These are phyloP conservation scores for Kwoniella botswanensis DNA, from an alignment of 768 basidiomycete species.

Conservation along the genomic window DNA sequence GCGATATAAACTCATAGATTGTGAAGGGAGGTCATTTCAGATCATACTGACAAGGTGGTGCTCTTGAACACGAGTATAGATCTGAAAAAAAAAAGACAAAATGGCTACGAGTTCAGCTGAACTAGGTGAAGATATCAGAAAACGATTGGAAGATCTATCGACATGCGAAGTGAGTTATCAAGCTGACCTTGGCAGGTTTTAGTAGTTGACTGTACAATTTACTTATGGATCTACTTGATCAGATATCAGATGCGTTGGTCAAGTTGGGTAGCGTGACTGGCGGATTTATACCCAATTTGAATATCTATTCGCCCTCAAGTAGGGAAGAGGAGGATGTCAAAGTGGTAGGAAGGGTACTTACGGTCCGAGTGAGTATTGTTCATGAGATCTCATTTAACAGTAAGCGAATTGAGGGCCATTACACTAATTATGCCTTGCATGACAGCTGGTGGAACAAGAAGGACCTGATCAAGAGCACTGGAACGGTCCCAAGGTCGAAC, in stretches of 20 bases:
- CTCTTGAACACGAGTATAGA: no score
- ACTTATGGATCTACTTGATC: background rate
- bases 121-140: background rate
- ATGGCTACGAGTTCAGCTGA: background rate
- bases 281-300: slow-evolving; percentile 80
- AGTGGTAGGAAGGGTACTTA: slow-evolving; percentile 81
- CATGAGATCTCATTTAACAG: background rate
- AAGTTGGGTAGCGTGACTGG: slow-evolving; percentile 75
- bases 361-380: slow-evolving; percentile 64
- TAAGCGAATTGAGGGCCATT: no score
- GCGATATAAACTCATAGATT: no score
- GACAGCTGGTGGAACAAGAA: background rate
- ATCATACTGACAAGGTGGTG: no score
- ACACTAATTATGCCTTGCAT: no score
- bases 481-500: slow-evolving; percentile 65
- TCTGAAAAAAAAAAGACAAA: no score
- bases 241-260: slow-evolving; percentile 85
- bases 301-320: slow-evolving; percentile 62
- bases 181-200: no score
- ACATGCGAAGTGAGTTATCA: slow-evolving; percentile 29
- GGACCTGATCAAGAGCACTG: slow-evolving; percentile 3
- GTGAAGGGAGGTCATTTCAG: no score
- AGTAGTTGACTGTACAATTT: no score
- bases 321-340: slow-evolving; percentile 53
- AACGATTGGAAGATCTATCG: slow-evolving; percentile 13